Conservation (phyloP, 768 basidiomycete genomes). For the Dictyophora rubrovolvata region DNA sequence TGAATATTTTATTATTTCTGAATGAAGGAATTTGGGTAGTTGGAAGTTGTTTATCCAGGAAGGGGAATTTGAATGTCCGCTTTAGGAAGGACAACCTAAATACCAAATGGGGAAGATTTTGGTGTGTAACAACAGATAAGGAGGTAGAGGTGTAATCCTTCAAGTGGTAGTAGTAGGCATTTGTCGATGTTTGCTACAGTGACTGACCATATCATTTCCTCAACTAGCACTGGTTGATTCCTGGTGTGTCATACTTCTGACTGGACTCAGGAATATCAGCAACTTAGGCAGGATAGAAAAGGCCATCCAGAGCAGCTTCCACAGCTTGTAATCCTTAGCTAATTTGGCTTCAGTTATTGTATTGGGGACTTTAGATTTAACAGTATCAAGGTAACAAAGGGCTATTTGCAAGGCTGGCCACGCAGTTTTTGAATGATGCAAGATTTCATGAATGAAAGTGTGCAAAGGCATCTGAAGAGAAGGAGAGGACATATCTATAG, state of each 20-base stretch:
- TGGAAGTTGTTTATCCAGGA: no score
- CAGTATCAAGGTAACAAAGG: constrained; percentile 76
- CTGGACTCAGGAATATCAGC: background rate
- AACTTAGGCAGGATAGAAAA: constrained; percentile 1
- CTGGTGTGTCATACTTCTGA: no score
- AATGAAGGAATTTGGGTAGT: no score
- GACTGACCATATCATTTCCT: background rate
- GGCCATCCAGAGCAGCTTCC: constrained; percentile 1
- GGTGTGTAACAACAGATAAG: constrained; percentile 63
- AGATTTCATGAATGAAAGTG: constrained; percentile 76
- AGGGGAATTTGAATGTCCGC: no score
- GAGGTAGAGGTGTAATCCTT: constrained; percentile 26
- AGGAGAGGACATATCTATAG: constrained; percentile 19
- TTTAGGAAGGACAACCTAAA: no score
- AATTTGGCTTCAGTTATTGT: constrained; percentile 42
- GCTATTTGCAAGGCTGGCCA: constrained; percentile 80
- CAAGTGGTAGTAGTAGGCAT: constrained; percentile 6
- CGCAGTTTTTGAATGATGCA: constrained; percentile 77
- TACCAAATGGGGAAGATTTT: no score
- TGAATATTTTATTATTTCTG: no score
- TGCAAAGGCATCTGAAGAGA: constrained; percentile 14
- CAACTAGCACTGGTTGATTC: background rate
- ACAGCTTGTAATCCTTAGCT: constrained; percentile 14
- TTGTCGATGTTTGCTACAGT: background rate
- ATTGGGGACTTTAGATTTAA: constrained; percentile 59